Base-by-base conservation (phyloP, 2,329 filamentous ascomycete species). In the Graphilbum fragrans region DNA sequence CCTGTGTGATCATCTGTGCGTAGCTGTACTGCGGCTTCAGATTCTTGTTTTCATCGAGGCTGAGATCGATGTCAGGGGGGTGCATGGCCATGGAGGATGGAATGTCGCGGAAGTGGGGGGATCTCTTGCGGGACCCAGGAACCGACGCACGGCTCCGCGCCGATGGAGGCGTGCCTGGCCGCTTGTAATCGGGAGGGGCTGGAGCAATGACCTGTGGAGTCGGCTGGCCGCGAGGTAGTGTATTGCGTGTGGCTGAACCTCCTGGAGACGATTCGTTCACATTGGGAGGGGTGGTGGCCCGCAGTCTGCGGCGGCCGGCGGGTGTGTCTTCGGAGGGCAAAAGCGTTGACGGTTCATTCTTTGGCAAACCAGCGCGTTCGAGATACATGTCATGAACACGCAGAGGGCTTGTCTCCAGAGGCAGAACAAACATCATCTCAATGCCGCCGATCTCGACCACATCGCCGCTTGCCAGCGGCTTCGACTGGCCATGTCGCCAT, bases 361-460 rank as follows among this genome's bases (percentile, higher is more conserved):
- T 54, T 37, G 61, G 58, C 25, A 79, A 64, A 21, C 76, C 71
- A 25, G 82, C 80, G 36, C 83, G 77, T 50, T 83, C 74, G 16
- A 84, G 71, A 55, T 82, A 87, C 52, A 65, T 74, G 19, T 71
- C 71, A 54, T 83, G 75, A 45, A 93, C 79, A 37, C 74, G 69
- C 21, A 87, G 69, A 20, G 76, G 74, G 42, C 66, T 68, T 36
- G 76, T 69, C 49, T 84, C 80, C 20, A 77, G 77, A 1, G 92
- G 90, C n/a, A 94, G 75, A 37, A 95, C 86, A 60, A 98, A 98
- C 70, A 96, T 90, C 92, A 98, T 98, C 65, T 98, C 90, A 1
- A 92, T 84, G 41, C 85, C 85, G 52, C 82, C 83, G 55, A 96
- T 85, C 55, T 94, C 87, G 44, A 98, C 80, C 35, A 96, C 86